A percentile compares a stretch with the other conserved stretches of the same genome.
Evolutionary conservation across 371 early-diverging fungal genomes (phyloP).

Genomic region (Rhizopus stolonifer): DNA sequence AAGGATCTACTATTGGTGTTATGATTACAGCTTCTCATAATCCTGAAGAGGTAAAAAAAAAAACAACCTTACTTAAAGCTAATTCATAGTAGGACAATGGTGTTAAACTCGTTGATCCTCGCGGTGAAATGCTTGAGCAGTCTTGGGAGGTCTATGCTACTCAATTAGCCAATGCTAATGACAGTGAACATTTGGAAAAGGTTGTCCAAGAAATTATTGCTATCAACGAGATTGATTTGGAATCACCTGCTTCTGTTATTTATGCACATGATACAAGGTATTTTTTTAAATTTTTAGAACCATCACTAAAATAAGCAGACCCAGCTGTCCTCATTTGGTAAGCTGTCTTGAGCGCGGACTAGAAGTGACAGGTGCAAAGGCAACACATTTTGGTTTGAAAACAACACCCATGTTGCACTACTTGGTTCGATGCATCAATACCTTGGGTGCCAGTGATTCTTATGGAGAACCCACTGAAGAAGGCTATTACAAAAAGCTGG

Average conservation of each 20-base stretch:
- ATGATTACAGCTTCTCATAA: slow-evolving; percentile 99
- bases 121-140: slow-evolving; percentile 98
- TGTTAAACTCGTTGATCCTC: slow-evolving; percentile 98
- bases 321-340: slow-evolving; percentile 85
- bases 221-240: slow-evolving; percentile 71
- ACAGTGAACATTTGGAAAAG: slow-evolving; percentile 64
- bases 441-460: slow-evolving; percentile 69
- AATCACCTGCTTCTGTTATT: slow-evolving; percentile 68
- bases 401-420: slow-evolving; percentile 99
- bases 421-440: slow-evolving; percentile 88
- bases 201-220: slow-evolving; percentile 67
- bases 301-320: slow-evolving; percentile 57
- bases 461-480: slow-evolving; percentile 93
- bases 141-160: slow-evolving; percentile 97
- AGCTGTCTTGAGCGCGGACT: slow-evolving; percentile 82
- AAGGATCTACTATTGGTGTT: slow-evolving; percentile 92
- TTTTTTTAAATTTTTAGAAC: background rate
- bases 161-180: slow-evolving; percentile 85
- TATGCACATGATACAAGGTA: slow-evolving; percentile 94
- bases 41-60: slow-evolving; percentile 73
- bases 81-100: slow-evolving; percentile 90
- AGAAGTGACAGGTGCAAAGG: slow-evolving; percentile 64
- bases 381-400: slow-evolving; percentile 84
- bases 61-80: background rate
- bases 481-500: slow-evolving; percentile 90